These are phyloP conservation scores for Zostera marina DNA, from an alignment of 116 monocot species.

Conservation along the genomic window DNA sequence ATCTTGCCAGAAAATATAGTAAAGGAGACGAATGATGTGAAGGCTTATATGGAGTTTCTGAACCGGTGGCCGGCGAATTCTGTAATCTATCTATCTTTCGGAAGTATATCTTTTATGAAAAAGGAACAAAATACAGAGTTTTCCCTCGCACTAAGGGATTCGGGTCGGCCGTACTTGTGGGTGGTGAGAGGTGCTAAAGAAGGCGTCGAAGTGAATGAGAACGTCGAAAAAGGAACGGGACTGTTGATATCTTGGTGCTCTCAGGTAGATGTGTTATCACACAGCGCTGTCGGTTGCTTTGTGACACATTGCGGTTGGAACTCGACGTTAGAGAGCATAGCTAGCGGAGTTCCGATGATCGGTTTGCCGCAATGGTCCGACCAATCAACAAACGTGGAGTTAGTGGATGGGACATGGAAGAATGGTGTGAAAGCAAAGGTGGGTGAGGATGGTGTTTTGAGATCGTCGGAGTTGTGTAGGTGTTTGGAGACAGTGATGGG, in stretches of 20 bases:
- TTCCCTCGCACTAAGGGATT: neutral
- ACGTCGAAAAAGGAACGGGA: slow-evolving; percentile 5
- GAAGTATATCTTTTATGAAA: neutral
- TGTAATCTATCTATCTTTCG: slow-evolving; percentile 9
- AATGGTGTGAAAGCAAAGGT: slow-evolving; percentile 11
- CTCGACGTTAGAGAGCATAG: slow-evolving; percentile 21
- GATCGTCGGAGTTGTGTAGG: slow-evolving; percentile 14
- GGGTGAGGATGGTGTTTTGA: slow-evolving; percentile 4
- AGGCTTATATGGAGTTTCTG: slow-evolving; percentile 11
- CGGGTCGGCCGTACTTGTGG: slow-evolving; percentile 8
- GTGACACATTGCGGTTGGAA: slow-evolving; percentile 39
- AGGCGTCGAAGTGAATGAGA: slow-evolving; percentile 3
- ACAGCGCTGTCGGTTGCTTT: slow-evolving; percentile 21
- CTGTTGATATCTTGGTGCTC: slow-evolving; percentile 22
- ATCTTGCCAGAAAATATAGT: neutral
- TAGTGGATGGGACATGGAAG: slow-evolving; percentile 16
- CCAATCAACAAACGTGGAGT: slow-evolving; percentile 21
- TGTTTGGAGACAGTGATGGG: slow-evolving; percentile 9
- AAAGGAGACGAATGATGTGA: neutral
- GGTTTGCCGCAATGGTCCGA: slow-evolving; percentile 29
- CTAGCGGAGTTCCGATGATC: slow-evolving; percentile 22
- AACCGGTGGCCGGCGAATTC: slow-evolving; percentile 1
- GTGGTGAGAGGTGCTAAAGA: neutral
- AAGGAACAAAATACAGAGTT: slow-evolving; percentile 7
- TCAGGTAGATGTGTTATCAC: slow-evolving; percentile 20